phyloP scores from a whole-genome alignment of 768 basidiomycete genomes.

The Cubamyces sp. region DNA sequence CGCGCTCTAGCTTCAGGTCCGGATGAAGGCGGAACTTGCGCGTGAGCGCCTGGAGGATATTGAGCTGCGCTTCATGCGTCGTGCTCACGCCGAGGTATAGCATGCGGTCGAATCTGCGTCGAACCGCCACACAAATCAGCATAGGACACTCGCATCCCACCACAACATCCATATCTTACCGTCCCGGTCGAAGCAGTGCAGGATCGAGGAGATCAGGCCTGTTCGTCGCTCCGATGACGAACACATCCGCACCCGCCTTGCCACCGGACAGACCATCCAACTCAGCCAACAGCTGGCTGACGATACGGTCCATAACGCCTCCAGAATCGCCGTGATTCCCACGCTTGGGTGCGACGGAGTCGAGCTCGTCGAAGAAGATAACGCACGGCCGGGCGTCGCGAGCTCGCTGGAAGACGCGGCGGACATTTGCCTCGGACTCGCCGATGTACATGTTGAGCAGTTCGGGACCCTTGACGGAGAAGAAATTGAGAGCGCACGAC shows the following conservation, averaged over 20 bases:
- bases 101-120: slow-evolving; percentile 89
- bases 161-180: slow-evolving; percentile 43
- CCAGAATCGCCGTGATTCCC: slow-evolving; percentile 96
- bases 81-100: slow-evolving; percentile 93
- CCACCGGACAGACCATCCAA: slow-evolving; percentile 86
- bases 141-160: no score
- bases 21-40: slow-evolving; percentile 87
- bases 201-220: slow-evolving; percentile 91
- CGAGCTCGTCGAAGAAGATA: slow-evolving; percentile 96
- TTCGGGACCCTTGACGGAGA: slow-evolving; percentile 97
- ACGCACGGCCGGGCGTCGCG: slow-evolving; percentile 93
- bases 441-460: slow-evolving; percentile 98
- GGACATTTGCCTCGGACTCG: slow-evolving; percentile 97
- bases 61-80: slow-evolving; percentile 80
- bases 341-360: slow-evolving; percentile 92
- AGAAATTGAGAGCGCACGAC: slow-evolving; percentile 92
- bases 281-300: slow-evolving; percentile 92
- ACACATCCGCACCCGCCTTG: slow-evolving; percentile 68
- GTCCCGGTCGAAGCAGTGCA: slow-evolving; percentile 85
- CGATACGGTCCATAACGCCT: slow-evolving; percentile 97
- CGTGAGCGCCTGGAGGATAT: slow-evolving; percentile 89
- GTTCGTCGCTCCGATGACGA: slow-evolving; percentile 96
- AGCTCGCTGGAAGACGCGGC: slow-evolving; percentile 88
- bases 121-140: no score
- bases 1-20: slow-evolving; percentile 56